Evolutionary conservation across 768 basidiomycete genomes (phyloP).

Genomic region (Sistotremastrum suecicum): DNA sequence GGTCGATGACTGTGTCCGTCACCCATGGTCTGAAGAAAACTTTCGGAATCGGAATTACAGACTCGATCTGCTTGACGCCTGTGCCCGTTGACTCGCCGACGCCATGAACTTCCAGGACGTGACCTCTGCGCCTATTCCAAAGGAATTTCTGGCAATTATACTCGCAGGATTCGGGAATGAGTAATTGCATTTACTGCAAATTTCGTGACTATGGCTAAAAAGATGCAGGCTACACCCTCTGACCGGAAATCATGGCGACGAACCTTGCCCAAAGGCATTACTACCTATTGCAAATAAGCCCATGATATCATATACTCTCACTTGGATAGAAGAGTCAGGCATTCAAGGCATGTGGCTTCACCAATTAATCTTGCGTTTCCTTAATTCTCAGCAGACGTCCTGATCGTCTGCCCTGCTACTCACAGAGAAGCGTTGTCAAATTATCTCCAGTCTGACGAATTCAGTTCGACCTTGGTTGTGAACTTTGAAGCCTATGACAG

Average conservation of each 20-base stretch:
- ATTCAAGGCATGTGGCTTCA: constrained; percentile 48
- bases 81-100: background rate
- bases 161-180: constrained; percentile 88
- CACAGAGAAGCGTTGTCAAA: constrained; percentile 70
- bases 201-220: background rate
- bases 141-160: constrained; percentile 80
- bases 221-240: constrained; percentile 52
- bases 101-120: constrained; percentile 54
- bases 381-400: constrained; percentile 42
- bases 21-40: too few relatives aligned
- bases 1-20: constrained; percentile 36
- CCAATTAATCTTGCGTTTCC: constrained; percentile 3
- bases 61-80: background rate
- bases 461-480: constrained; percentile 37
- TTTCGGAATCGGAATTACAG: too few relatives aligned
- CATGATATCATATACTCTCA: constrained; percentile 68
- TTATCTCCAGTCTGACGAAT: constrained; percentile 67
- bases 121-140: constrained; percentile 32
- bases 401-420: constrained; percentile 69
- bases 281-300: constrained; percentile 81
- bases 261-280: constrained; percentile 75
- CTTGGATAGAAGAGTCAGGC: constrained; percentile 81
- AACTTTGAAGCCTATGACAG: constrained; percentile 76
- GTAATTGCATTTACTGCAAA: constrained; percentile 31
- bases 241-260: constrained; percentile 65